These are phyloP conservation scores for Apophysomyces elegans DNA, from an alignment of 371 early-diverging fungal genomes.

Conservation along the genomic window DNA sequence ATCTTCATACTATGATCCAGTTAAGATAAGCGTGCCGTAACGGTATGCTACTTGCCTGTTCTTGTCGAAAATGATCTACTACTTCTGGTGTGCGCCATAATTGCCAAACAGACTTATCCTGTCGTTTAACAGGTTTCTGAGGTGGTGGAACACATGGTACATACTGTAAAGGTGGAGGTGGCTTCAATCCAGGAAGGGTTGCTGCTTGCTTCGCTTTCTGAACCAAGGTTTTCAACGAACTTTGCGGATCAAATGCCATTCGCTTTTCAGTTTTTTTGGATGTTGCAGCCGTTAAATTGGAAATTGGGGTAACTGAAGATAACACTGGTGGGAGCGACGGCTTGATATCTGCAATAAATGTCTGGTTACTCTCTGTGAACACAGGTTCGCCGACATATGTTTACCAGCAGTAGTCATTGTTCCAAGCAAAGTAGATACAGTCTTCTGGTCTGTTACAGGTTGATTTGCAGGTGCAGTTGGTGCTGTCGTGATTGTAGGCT, in stretches of 20 bases:
- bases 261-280: neutral
- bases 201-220: constrained; percentile 3
- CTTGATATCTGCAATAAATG: neutral
- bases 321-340: neutral
- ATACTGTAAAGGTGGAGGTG: neutral
- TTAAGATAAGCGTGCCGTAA: neutral
- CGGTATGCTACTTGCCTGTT: constrained; percentile 1
- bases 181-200: neutral
- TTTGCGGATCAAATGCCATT: constrained; percentile 2
- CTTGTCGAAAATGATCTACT: constrained; percentile 5
- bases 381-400: neutral
- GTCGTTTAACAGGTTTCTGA: constrained; percentile 8
- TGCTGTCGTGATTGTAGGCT: no score
- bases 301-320: neutral
- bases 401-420: neutral
- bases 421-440: neutral
- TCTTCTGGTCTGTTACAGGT: neutral
- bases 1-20: constrained; percentile 12
- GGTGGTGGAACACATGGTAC: constrained; percentile 11
- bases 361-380: neutral
- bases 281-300: neutral
- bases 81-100: constrained; percentile 7
- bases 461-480: neutral
- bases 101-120: constrained; percentile 15
- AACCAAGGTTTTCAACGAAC: neutral